Conservation (phyloP, 1,284 basidiomycete genomes). For the Cronartium quercuum region DNA sequence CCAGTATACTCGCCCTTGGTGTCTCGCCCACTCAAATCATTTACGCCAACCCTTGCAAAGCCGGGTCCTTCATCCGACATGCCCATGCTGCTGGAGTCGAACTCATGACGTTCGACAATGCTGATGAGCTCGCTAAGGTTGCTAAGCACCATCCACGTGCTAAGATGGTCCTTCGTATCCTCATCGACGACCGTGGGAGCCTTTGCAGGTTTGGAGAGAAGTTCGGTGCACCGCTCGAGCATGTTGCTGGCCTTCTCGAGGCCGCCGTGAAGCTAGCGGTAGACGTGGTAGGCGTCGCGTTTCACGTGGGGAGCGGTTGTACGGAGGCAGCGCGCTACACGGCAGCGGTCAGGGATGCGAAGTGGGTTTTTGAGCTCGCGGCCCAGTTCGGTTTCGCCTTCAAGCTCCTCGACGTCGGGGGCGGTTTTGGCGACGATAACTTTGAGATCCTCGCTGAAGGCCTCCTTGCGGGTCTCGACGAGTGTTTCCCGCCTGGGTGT, state of each 20-base stretch:
- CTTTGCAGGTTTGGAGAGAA: constrained; percentile 90
- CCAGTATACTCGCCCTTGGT: constrained; percentile 68
- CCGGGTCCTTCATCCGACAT: constrained; percentile 80
- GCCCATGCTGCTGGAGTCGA: constrained; percentile 73
- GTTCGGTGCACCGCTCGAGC: constrained; percentile 84
- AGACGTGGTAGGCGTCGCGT: constrained; percentile 88
- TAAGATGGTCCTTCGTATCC: constrained; percentile 84
- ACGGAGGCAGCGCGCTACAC: constrained; percentile 84
- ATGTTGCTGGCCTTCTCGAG: constrained; percentile 70
- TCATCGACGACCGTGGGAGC: constrained; percentile 93
- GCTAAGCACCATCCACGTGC: constrained; percentile 73
- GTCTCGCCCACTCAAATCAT: constrained; percentile 63
- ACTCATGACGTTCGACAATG: constrained; percentile 97
- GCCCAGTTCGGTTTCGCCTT: constrained; percentile 73
- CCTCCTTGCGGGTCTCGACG: constrained; percentile 65
- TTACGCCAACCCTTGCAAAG: constrained; percentile 99
- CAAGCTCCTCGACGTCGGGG: constrained; percentile 75
- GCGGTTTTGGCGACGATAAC: constrained; percentile 85
- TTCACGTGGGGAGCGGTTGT: constrained; percentile 96
- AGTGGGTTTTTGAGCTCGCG: constrained; percentile 81
- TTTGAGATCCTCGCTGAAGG: constrained; percentile 76
- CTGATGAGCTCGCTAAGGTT: constrained; percentile 95
- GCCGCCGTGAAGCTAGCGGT: constrained; percentile 74
- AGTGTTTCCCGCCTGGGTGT: constrained; percentile 74
- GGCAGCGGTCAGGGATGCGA: constrained; percentile 80